phyloP scores from a whole-genome alignment of 495 filamentous ascomycete species.

The Penicillium pulvis region DNA sequence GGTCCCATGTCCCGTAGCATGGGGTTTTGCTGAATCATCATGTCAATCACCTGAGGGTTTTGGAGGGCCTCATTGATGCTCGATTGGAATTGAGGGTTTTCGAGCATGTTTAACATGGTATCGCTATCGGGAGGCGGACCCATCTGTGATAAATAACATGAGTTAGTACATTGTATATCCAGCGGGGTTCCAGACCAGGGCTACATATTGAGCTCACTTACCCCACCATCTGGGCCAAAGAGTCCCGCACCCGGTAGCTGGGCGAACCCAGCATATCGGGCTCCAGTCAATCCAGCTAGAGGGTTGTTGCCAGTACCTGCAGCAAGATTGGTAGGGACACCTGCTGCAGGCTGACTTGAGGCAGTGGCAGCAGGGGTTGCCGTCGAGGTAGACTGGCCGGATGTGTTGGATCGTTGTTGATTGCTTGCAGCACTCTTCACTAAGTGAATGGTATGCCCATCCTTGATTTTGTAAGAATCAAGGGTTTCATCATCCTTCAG shows the following conservation, averaged over 20 bases:
- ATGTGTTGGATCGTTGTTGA: slow-evolving; percentile 59
- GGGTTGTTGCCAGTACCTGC: slow-evolving; percentile 90
- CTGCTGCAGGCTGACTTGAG: slow-evolving; percentile 52
- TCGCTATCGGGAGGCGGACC: slow-evolving; percentile 82
- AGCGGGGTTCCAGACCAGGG: neutral
- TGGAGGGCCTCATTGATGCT: slow-evolving; percentile 91
- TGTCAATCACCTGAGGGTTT: slow-evolving; percentile 88
- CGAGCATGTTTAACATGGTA: slow-evolving; percentile 78
- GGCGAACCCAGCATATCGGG: slow-evolving; percentile 89
- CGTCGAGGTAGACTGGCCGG: slow-evolving; percentile 50
- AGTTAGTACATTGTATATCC: slow-evolving; percentile 22
- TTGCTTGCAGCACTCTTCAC: slow-evolving; percentile 96
- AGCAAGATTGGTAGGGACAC: slow-evolving; percentile 87
- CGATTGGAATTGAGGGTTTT: slow-evolving; percentile 78
- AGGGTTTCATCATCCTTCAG: slow-evolving; percentile 91
- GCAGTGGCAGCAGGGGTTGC: slow-evolving; percentile 52
- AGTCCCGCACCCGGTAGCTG: slow-evolving; percentile 84
- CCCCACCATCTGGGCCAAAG: slow-evolving; percentile 96
- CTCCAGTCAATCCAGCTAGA: slow-evolving; percentile 87
- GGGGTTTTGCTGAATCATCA: slow-evolving; percentile 88
- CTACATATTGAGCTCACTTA: slow-evolving; percentile 54
- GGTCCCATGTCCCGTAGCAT: slow-evolving; percentile 83
- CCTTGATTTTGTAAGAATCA: slow-evolving; percentile 88
- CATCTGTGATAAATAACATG: slow-evolving; percentile 61
- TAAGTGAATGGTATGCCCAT: slow-evolving; percentile 92